Evolutionary conservation across 805 yeast genomes (phyloP).

Genomic region (Blastobotrys muscicola): DNA sequence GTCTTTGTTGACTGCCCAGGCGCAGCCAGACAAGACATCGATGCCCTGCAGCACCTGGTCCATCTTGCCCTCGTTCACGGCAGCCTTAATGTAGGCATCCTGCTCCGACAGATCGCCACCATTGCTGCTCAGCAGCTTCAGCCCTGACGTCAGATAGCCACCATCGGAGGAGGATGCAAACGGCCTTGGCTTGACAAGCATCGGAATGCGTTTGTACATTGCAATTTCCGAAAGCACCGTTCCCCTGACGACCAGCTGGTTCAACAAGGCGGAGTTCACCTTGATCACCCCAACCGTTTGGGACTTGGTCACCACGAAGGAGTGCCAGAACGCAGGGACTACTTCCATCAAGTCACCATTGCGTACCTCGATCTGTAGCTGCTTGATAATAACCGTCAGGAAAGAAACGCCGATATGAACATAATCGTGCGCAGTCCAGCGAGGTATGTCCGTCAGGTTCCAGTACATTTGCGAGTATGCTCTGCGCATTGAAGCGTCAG

Average conservation of each 20-base stretch:
- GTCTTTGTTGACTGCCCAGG: slow-evolving; percentile 81
- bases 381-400: slow-evolving; percentile 60
- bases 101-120: slow-evolving; percentile 75
- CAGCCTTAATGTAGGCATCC: slow-evolving; percentile 73
- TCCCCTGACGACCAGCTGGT: slow-evolving; percentile 40
- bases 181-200: slow-evolving; percentile 78
- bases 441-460: neutral
- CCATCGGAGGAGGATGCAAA: slow-evolving; percentile 79
- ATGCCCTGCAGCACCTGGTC: slow-evolving; percentile 66
- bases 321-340: slow-evolving; percentile 86
- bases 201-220: slow-evolving; percentile 72
- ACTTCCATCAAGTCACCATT: slow-evolving; percentile 64
- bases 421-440: slow-evolving; percentile 45
- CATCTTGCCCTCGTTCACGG: slow-evolving; percentile 56
- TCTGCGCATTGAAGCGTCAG: neutral
- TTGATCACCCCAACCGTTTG: slow-evolving; percentile 70
- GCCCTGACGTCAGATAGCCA: slow-evolving; percentile 56
- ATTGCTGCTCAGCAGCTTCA: slow-evolving; percentile 22
- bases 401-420: slow-evolving; percentile 75
- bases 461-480: slow-evolving; percentile 1
- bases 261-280: slow-evolving; percentile 57
- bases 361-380: slow-evolving; percentile 66
- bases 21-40: slow-evolving; percentile 71
- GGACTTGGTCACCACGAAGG: slow-evolving; percentile 68
- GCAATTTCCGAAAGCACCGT: slow-evolving; percentile 43